A percentile compares a stretch with the other conserved stretches of the same genome.
Conservation (phyloP, 2,329 filamentous ascomycete genomes). For the Coniochaeta sp. region DNA sequence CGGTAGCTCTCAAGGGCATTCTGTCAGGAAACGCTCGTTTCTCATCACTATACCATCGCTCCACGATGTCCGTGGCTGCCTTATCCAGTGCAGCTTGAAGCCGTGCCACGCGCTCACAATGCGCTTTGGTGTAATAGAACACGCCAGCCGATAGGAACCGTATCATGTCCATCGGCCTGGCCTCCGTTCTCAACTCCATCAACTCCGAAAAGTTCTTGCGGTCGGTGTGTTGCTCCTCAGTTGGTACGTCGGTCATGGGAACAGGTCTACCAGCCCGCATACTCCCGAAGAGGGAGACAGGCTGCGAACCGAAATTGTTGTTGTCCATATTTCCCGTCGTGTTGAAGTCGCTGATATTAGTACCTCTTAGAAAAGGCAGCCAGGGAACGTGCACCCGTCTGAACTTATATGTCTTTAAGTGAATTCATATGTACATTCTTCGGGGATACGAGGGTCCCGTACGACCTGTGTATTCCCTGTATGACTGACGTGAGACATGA, state of each 20-base stretch:
- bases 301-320: not conserved
- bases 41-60: slow-evolving; percentile 4
- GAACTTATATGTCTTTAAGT: too few species aligned
- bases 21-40: not conserved
- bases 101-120: not conserved
- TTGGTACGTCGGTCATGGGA: not conserved
- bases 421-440: too few species aligned
- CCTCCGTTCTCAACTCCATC: not conserved
- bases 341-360: too few species aligned
- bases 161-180: not conserved
- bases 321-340: not conserved
- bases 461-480: too few species aligned
- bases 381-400: too few species aligned
- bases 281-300: slow-evolving; percentile 1
- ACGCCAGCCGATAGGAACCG: not conserved
- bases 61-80: slow-evolving; percentile 2
- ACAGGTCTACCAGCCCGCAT: not conserved
- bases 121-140: not conserved
- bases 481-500: too few species aligned
- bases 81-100: not conserved
- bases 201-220: not conserved
- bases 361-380: too few species aligned
- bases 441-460: too few species aligned
- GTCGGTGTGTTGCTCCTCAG: not conserved
- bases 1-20: not conserved